A percentile compares a stretch with the other conserved stretches of the same genome.
Conservation (phyloP, 495 filamentous ascomycete genomes). For the Penicillium cinerascens region DNA sequence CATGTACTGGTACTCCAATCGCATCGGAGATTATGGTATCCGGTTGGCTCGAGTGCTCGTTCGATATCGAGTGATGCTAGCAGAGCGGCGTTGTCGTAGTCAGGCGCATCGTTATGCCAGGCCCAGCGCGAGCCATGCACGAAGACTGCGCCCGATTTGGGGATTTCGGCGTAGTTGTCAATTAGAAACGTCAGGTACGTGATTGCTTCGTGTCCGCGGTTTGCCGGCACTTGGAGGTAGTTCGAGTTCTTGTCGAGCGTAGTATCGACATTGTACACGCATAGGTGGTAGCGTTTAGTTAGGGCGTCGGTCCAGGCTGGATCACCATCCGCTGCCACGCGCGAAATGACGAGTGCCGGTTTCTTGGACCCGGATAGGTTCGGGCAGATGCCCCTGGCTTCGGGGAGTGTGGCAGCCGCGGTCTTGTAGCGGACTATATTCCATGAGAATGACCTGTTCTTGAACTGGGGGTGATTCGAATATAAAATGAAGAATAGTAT, state of each 20-base stretch:
- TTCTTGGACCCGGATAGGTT: constrained; percentile 30
- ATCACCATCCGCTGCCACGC: constrained; percentile 34
- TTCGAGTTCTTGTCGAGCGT: constrained; percentile 32
- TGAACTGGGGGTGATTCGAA: constrained; percentile 29
- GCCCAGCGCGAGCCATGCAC: constrained; percentile 42
- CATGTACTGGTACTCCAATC: constrained; percentile 45
- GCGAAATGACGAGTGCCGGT: constrained; percentile 38
- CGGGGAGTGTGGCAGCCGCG: constrained; percentile 20
- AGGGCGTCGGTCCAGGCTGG: constrained; percentile 35
- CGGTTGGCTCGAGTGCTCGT: constrained; percentile 27
- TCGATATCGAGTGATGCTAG: constrained; percentile 31
- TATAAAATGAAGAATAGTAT: constrained; percentile 32
- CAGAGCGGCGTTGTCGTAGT: constrained; percentile 40
- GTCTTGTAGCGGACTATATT: constrained; percentile 36
- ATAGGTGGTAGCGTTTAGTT: constrained; percentile 34
- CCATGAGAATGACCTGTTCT: constrained; percentile 33
- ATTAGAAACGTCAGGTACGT: constrained; percentile 65
- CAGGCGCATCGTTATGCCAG: constrained; percentile 43
- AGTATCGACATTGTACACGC: constrained; percentile 55
- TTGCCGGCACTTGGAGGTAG: constrained; percentile 54
- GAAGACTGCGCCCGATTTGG: constrained; percentile 43
- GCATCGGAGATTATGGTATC: constrained; percentile 47
- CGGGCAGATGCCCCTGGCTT: constrained; percentile 31
- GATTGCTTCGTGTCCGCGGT: constrained; percentile 68
- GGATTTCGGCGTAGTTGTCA: constrained; percentile 60